Conservation (phyloP, 2,329 filamentous ascomycete genomes). For the Aureobasidium musti region DNA sequence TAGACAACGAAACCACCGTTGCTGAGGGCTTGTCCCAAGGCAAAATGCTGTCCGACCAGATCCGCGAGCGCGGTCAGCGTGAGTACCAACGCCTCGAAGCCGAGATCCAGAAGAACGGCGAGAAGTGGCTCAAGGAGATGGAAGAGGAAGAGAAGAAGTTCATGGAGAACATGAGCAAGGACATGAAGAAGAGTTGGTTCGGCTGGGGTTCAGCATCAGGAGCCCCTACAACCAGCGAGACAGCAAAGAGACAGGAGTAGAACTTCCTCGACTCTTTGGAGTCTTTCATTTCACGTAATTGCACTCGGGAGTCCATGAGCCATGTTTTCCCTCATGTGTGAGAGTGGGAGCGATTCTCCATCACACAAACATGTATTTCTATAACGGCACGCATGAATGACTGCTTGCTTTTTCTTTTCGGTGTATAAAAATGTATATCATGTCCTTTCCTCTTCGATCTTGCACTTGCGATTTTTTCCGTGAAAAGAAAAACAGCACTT, state of each 20-base stretch:
- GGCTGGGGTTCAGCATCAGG: constrained; percentile 44
- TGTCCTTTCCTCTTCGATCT: not conserved
- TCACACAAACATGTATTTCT: constrained; percentile 12
- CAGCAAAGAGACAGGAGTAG: constrained; percentile 24
- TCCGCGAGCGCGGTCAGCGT: constrained; percentile 84
- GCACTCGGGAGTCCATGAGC: constrained; percentile 7
- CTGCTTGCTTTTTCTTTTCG: not conserved
- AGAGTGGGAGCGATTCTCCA: not conserved
- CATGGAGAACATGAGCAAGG: constrained; percentile 87
- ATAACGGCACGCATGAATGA: constrained; percentile 13
- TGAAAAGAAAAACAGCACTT: not conserved
- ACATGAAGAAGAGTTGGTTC: constrained; percentile 79
- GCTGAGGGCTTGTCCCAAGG: constrained; percentile 81
- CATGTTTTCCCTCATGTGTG: not conserved
- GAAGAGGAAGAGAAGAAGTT: constrained; percentile 82
- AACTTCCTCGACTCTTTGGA: not conserved
- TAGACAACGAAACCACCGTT: constrained; percentile 56
- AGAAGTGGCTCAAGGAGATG: constrained; percentile 95
- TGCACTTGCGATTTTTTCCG: not conserved
- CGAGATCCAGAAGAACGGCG: constrained; percentile 89
- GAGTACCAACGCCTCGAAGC: constrained; percentile 87
- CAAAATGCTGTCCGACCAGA: constrained; percentile 96
- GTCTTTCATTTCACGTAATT: constrained; percentile 3
- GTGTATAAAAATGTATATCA: constrained; percentile 24
- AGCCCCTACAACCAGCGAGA: constrained; percentile 20